Conservation (phyloP, 768 basidiomycete species). For the Agaricus sinodeliciosus region DNA sequence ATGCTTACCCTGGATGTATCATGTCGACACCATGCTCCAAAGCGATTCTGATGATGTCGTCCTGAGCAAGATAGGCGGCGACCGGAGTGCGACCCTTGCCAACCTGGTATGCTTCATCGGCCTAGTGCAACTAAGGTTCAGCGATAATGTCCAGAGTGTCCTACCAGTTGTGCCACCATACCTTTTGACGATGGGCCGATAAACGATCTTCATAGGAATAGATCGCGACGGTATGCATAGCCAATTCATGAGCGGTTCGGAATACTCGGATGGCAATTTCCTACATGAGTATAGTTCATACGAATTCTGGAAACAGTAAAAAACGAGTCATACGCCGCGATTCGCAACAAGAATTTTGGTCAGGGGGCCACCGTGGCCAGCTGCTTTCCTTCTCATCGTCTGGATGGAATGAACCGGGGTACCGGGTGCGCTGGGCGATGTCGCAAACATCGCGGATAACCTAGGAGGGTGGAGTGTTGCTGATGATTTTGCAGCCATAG, state of each 20-base stretch:
- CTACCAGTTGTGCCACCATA: constrained; percentile 20
- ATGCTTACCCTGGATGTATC: constrained; percentile 91
- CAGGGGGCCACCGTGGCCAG: constrained; percentile 84
- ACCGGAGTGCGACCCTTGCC: constrained; percentile 96
- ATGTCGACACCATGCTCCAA: constrained; percentile 98
- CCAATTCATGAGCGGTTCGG: constrained; percentile 95
- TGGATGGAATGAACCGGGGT: constrained; percentile 89
- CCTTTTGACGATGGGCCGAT: constrained; percentile 97
- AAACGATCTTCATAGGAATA: constrained; percentile 96
- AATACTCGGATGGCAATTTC: constrained; percentile 99
- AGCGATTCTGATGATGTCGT: constrained; percentile 95
- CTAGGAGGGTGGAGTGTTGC: constrained; percentile 60
- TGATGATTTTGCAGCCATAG: constrained; percentile 35
- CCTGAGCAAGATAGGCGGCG: constrained; percentile 93
- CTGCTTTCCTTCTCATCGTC: constrained; percentile 85
- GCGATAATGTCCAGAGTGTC: constrained; percentile 15
- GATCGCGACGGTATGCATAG: constrained; percentile 99
- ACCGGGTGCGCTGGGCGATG: constrained; percentile 70
- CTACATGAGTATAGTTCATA: constrained; percentile 32
- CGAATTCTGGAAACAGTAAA: constrained; percentile 8
- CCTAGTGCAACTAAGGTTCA: constrained; percentile 41
- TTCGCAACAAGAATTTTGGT: constrained; percentile 93
- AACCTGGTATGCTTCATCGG: constrained; percentile 98
- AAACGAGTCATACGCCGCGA: constrained; percentile 60
- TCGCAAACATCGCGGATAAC: constrained; percentile 64